These are phyloP conservation scores for Lentinula sp. DNA, from an alignment of 768 basidiomycete species.

Conservation along the genomic window DNA sequence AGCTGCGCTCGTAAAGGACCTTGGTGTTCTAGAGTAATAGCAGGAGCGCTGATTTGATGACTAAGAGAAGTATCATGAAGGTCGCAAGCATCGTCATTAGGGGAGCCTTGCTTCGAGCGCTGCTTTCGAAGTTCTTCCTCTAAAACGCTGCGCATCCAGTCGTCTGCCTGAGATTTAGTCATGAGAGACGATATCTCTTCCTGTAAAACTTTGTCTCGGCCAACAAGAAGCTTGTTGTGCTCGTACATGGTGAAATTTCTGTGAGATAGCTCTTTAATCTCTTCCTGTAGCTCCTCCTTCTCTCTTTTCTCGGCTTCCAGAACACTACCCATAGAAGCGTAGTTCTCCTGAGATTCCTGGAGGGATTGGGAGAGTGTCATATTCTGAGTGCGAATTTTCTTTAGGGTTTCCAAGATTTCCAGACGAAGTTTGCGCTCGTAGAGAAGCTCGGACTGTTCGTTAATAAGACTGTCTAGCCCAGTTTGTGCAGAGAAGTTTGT, in stretches of 20 bases:
- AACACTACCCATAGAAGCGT: slow-evolving; percentile 10
- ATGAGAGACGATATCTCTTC: slow-evolving; percentile 16
- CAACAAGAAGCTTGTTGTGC: slow-evolving; percentile 20
- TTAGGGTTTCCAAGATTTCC: slow-evolving; percentile 17
- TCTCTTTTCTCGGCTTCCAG: slow-evolving; percentile 16
- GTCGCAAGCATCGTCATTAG: neutral
- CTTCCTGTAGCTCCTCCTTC: slow-evolving; percentile 13
- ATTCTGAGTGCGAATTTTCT: slow-evolving; percentile 20
- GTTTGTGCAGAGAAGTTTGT: slow-evolving; percentile 8
- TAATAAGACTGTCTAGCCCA: slow-evolving; percentile 2
- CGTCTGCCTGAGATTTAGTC: slow-evolving; percentile 17
- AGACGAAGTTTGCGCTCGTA: slow-evolving; percentile 17
- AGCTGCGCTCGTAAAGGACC: slow-evolving; percentile 16
- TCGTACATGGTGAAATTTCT: slow-evolving; percentile 18
- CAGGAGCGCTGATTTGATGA: slow-evolving; percentile 1
- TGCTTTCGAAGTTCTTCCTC: slow-evolving; percentile 13
- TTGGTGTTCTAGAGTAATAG: slow-evolving; percentile 13
- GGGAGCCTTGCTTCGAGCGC: neutral
- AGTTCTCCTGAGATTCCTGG: slow-evolving; percentile 13
- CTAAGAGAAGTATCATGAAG: neutral
- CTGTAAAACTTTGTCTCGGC: slow-evolving; percentile 17
- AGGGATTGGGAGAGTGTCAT: slow-evolving; percentile 15
- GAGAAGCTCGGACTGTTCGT: slow-evolving; percentile 14
- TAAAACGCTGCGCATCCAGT: slow-evolving; percentile 16
- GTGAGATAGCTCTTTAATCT: slow-evolving; percentile 12